A percentile compares a stretch with the other conserved stretches of the same genome.
Evolutionary conservation across 148 eudicot genomes (phyloP).

Genomic region (Amaranthus hypochondriacus): DNA sequence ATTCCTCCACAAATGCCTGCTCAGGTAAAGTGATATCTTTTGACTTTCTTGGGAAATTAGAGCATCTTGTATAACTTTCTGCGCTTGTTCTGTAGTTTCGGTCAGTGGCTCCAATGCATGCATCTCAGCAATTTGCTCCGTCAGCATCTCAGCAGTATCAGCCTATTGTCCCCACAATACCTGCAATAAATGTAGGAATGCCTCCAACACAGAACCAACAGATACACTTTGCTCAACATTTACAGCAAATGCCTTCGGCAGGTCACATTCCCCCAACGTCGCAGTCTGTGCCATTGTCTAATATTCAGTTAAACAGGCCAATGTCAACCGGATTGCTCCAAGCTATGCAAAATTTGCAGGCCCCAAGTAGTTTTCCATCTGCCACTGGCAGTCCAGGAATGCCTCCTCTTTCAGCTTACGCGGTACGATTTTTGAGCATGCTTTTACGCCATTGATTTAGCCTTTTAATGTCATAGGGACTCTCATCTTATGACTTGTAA

Average conservation of each 20-base stretch:
- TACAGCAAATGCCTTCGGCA: constrained; percentile 45
- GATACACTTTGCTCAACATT: constrained; percentile 60
- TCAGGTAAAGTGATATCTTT: constrained; percentile 48
- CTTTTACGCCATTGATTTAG: constrained; percentile 8
- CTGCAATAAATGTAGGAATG: constrained; percentile 47
- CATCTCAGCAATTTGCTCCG: constrained; percentile 56
- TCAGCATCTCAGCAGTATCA: constrained; percentile 64
- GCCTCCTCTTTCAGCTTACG: constrained; percentile 46
- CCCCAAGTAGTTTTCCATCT: constrained; percentile 44
- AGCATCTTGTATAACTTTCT: background rate
- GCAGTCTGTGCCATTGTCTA: constrained; percentile 48
- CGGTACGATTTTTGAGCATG: constrained; percentile 40
- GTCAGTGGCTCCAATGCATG: constrained; percentile 51
- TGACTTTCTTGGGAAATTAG: background rate
- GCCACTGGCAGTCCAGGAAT: constrained; percentile 44
- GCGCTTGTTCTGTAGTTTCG: constrained; percentile 50
- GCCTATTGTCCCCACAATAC: constrained; percentile 40
- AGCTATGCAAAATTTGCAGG: constrained; percentile 54
- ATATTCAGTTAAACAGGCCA: constrained; percentile 50
- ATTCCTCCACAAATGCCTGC: constrained; percentile 64
- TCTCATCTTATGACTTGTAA: constrained; percentile 11
- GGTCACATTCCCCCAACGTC: constrained; percentile 47
- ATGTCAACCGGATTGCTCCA: constrained; percentile 45
- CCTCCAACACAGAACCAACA: constrained; percentile 54
- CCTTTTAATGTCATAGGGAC: background rate